These are phyloP conservation scores for Neopestalotiopsis sp. DNA, from an alignment of 2,329 filamentous ascomycete genomes.

Conservation along the genomic window DNA sequence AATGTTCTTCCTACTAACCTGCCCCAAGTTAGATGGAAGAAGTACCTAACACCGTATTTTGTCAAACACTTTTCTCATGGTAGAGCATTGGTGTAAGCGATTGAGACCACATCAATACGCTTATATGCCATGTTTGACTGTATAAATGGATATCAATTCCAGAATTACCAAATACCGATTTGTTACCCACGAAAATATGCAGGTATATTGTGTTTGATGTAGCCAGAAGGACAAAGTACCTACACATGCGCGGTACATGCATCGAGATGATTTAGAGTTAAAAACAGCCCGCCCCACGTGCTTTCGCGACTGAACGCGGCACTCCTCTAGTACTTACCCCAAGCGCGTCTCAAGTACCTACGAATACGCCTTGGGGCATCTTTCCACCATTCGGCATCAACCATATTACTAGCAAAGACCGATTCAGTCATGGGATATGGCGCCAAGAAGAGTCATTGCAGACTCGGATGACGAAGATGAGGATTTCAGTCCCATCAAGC, in stretches of 20 bases:
- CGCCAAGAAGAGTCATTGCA: slow-evolving; percentile 35
- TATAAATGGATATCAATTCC: neutral
- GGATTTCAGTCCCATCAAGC: slow-evolving; percentile 25
- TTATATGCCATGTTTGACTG: no score
- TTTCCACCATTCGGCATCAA: neutral
- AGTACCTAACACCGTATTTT: no score
- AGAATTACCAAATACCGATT: neutral
- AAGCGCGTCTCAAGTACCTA: neutral
- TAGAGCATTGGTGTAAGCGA: no score
- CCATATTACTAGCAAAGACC: neutral
- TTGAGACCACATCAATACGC: no score
- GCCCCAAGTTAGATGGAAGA: no score
- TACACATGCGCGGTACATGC: neutral
- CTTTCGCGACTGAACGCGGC: neutral
- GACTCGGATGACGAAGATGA: slow-evolving; percentile 42
- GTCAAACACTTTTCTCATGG: no score
- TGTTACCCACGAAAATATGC: neutral
- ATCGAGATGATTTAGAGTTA: neutral
- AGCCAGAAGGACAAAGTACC: neutral
- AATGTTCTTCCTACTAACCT: no score
- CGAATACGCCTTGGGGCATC: neutral
- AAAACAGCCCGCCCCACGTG: slow-evolving; percentile 2
- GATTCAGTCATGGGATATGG: slow-evolving; percentile 28
- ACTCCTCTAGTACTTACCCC: neutral
- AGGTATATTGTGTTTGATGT: neutral